Percentiles rank a stretch among this genome's conserved stretches.
These are phyloP conservation scores for Aspergillus heteromorphus DNA, from an alignment of 495 filamentous ascomycete species.

Conservation along the genomic window DNA sequence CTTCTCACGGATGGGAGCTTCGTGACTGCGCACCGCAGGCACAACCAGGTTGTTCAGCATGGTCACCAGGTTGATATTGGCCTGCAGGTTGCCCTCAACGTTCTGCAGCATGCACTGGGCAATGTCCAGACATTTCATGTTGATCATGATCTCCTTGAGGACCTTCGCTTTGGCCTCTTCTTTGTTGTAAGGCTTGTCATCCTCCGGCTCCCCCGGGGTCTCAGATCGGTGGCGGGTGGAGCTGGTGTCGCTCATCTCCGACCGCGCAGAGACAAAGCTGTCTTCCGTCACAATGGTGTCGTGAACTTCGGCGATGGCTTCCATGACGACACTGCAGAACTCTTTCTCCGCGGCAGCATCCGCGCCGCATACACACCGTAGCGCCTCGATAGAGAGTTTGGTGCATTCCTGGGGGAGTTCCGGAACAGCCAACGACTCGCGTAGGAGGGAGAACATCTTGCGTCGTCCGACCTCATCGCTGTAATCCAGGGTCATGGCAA, in stretches of 20 bases:
- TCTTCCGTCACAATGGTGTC: constrained; percentile 79
- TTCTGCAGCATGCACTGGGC: constrained; percentile 96
- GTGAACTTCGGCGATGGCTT: constrained; percentile 92
- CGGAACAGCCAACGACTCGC: constrained; percentile 77
- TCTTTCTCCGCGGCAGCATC: constrained; percentile 79
- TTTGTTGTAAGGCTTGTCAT: constrained; percentile 50
- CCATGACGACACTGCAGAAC: constrained; percentile 87
- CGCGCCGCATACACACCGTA: constrained; percentile 73
- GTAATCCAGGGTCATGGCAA: constrained; percentile 87
- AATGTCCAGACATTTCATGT: constrained; percentile 97
- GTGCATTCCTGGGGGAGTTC: constrained; percentile 91
- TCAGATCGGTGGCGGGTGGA: constrained; percentile 37
- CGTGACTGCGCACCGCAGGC: constrained; percentile 87
- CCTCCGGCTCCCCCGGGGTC: constrained; percentile 39
- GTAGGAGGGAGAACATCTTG: constrained; percentile 87
- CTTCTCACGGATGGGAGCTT: constrained; percentile 85
- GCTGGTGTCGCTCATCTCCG: constrained; percentile 67
- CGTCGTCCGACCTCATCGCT: constrained; percentile 89
- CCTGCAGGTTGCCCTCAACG: constrained; percentile 74
- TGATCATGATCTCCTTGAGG: constrained; percentile 85
- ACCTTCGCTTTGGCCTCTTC: constrained; percentile 77
- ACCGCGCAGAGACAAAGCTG: constrained; percentile 86
- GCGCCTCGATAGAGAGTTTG: constrained; percentile 75
- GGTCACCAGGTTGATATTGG: constrained; percentile 79
- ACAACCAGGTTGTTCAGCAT: constrained; percentile 97